Base-by-base conservation (phyloP, 2,329 filamentous ascomycete species). In the Sclerotinia spermophila region DNA sequence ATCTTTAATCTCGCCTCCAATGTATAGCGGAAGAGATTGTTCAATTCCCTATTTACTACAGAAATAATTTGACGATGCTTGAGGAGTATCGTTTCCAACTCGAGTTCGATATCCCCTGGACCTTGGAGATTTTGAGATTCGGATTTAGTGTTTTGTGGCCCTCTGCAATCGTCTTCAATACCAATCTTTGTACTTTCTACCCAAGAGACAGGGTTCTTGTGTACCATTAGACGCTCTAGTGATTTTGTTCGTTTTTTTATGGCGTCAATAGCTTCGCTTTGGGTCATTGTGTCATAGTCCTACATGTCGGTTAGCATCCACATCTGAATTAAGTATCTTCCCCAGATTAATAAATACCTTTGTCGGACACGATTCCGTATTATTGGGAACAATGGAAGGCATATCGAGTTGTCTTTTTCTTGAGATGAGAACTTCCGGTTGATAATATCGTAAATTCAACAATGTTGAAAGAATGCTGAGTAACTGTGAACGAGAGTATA, bases 21-120 rank as follows among this genome's bases (percentile, higher is more conserved):
- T 27, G 33, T 65, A 65, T 65, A 65, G 8, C 61, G 61, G 33
- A 30, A 65, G 8, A 65, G 61, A 51, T 53, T 65, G 4, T 65
- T 65, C 33, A 65, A 30, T 1, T 21, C 8, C 10, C 27, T 53
- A 17, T 65, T 65, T 2, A 65, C 45, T 7, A 38, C 19, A 13
- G 61, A 24, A 17, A 65, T 65, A 15, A 53, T 53, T 7, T 38
- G 61, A n/a, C 61, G 61, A 40, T 65, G 61, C 45, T 38, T 65
- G 2, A 65, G 61, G 33, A 27, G 5, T 27, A 53, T 4, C 21
- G n/a, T 5, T 27, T 53, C 61, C 5, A 40, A 11, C 11, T 65
- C 35, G 24, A 30, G 38, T 51, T 40, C 7, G 40, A 11, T 1
- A 33, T 21, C 15, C 2, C 17, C n/a, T 0, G 24, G 24, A 38